A percentile compares a stretch with the other conserved stretches of the same genome.
These are phyloP conservation scores for Chlorella sp. DNA, from an alignment of 139 green algal species.

Conservation along the genomic window DNA sequence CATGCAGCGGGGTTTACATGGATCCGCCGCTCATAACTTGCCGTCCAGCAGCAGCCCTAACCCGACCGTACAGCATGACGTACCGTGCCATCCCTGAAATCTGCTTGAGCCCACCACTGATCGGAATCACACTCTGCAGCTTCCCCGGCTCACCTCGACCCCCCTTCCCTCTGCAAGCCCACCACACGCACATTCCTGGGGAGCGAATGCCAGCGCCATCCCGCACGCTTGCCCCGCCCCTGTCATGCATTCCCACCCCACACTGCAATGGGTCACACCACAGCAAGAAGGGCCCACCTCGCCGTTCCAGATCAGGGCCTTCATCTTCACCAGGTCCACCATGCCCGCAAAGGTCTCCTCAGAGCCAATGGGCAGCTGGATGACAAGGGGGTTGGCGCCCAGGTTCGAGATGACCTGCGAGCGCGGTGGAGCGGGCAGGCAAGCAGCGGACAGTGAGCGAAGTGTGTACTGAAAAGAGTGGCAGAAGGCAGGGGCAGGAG, in stretches of 20 bases:
- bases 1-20: too few relatives aligned
- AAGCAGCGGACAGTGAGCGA: neutral
- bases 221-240: too few relatives aligned
- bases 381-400: constrained; percentile 82
- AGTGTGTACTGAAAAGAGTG: neutral
- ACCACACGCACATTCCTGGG: too few relatives aligned
- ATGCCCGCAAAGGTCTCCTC: constrained; percentile 96
- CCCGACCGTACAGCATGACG: too few relatives aligned
- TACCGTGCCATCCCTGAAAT: too few relatives aligned
- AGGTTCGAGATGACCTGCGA: constrained; percentile 73
- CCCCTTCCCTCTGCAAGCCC: too few relatives aligned
- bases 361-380: constrained; percentile 94
- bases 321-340: constrained; percentile 98
- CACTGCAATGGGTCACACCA: neutral
- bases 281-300: constrained; percentile 52
- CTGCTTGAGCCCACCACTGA: too few relatives aligned
- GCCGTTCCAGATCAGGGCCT: constrained; percentile 92
- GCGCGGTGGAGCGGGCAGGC: neutral
- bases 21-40: too few relatives aligned
- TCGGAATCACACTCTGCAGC: too few relatives aligned
- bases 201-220: too few relatives aligned
- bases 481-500: neutral
- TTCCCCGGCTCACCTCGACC: too few relatives aligned
- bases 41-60: too few relatives aligned
- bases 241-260: neutral